Percentiles rank a stretch among this genome's conserved stretches.
Evolutionary conservation across 345 rosid genomes (phyloP).

Genomic region (Rhizophora apiculata): DNA sequence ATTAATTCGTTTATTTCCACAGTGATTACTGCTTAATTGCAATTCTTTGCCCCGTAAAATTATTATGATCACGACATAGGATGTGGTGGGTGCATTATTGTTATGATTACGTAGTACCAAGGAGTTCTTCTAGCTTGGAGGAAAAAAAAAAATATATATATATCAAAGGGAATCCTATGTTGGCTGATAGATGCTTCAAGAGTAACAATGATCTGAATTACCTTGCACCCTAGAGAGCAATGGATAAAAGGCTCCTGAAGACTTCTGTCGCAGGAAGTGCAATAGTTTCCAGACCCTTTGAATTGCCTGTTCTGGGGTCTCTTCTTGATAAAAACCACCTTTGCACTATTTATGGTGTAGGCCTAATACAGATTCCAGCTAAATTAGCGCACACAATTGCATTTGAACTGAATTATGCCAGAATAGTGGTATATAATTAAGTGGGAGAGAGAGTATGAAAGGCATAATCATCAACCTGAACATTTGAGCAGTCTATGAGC

Average conservation of each 20-base stretch:
- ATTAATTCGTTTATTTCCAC: too few relatives aligned
- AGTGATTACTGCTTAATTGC: too few relatives aligned
- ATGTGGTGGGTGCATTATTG: too few relatives aligned
- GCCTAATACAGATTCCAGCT: constrained; percentile 38
- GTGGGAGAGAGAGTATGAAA: too few relatives aligned
- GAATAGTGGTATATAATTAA: neutral
- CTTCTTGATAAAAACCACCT: constrained; percentile 95
- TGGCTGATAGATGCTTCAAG: too few relatives aligned
- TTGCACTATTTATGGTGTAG: constrained; percentile 87
- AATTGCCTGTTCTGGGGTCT: constrained; percentile 94
- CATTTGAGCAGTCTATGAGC: constrained; percentile 90
- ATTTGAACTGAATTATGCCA: constrained; percentile 13
- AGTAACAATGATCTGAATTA: constrained; percentile 10
- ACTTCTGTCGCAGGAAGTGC: constrained; percentile 92
- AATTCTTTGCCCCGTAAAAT: too few relatives aligned
- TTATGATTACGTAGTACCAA: too few relatives aligned
- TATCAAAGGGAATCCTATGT: too few relatives aligned
- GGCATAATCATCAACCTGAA: constrained; percentile 50
- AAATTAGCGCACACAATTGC: neutral
- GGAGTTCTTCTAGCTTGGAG: too few relatives aligned
- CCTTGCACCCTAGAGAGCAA: constrained; percentile 98
- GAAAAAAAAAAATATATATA: neutral
- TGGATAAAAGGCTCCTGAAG: constrained; percentile 90
- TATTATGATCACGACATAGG: too few relatives aligned
- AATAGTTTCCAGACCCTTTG: constrained; percentile 85